Percentiles rank a stretch among this genome's conserved stretches.
Evolutionary conservation across 352 stramenopile species (phyloP).

Genomic region (Hyaloperonospora brassicae): DNA sequence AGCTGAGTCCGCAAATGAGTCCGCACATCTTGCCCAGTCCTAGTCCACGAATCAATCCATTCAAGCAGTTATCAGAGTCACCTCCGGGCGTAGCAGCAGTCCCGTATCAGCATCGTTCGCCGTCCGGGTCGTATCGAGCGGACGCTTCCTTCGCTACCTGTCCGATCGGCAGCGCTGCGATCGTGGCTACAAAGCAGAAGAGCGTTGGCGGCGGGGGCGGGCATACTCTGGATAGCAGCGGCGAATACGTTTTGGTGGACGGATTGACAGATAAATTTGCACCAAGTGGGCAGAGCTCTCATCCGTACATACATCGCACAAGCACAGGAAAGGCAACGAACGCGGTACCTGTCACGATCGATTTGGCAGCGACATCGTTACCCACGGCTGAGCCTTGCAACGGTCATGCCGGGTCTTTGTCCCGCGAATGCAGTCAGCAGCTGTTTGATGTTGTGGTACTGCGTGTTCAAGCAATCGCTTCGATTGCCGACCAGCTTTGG

Average conservation of each 20-base stretch:
- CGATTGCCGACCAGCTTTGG: conserved; percentile 59
- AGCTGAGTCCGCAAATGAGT: conserved; percentile 63
- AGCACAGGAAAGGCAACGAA: conserved; percentile 4
- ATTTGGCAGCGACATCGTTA: conserved; percentile 8
- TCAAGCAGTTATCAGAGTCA: conserved; percentile 49
- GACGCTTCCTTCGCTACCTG: conserved; percentile 8
- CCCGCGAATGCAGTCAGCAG: conserved; percentile 43
- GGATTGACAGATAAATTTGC: conserved; percentile 28
- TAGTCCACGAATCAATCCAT: conserved; percentile 65
- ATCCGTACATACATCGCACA: conserved; percentile 2
- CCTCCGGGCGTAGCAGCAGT: conserved; percentile 24
- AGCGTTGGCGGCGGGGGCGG: conserved; percentile 6
- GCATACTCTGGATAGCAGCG: conserved; percentile 42
- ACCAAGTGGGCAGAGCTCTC: conserved; percentile 2
- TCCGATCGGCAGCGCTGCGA: conserved; percentile 6
- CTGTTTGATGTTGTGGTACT: conserved; percentile 57
- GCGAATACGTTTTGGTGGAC: conserved; percentile 62
- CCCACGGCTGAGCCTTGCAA: conserved; percentile 1
- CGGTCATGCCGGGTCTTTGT: conserved; percentile 15
- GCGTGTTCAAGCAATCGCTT: conserved; percentile 53
- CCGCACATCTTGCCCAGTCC: conserved; percentile 50
- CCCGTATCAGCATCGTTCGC: conserved; percentile 16
- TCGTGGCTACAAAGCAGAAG: conserved; percentile 15
- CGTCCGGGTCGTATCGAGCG: conserved; percentile 14
- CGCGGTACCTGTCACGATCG: not conserved